A percentile compares a stretch with the other conserved stretches of the same genome.
phyloP scores from a whole-genome alignment of 2,329 filamentous ascomycete genomes.

The Claviceps paspali region DNA sequence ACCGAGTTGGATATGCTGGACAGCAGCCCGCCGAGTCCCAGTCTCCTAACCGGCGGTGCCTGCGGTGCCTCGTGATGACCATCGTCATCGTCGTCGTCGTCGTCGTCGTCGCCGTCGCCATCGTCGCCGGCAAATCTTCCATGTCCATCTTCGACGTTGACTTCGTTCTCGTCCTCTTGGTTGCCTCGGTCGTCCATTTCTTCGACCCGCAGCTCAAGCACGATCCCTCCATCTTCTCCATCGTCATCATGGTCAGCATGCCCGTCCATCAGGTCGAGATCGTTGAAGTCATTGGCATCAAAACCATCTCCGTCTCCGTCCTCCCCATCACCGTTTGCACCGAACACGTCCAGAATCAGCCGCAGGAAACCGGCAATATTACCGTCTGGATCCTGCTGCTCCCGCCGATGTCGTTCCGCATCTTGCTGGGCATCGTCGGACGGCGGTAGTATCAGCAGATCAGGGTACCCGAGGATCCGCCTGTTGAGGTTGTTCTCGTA shows the following conservation, averaged over 20 bases:
- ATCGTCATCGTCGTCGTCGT: constrained; percentile 5
- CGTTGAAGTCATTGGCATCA: constrained; percentile 8
- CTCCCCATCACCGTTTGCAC: too few relatives aligned
- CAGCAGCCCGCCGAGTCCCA: constrained; percentile 21
- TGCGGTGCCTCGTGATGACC: constrained; percentile 19
- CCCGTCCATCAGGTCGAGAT: constrained; percentile 5
- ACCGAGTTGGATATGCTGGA: constrained; percentile 32
- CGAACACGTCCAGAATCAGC: constrained; percentile 21
- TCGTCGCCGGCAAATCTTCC: too few relatives aligned
- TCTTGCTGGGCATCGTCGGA: constrained; percentile 9
- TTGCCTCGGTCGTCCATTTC: constrained; percentile 14
- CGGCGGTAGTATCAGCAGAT: constrained; percentile 15
- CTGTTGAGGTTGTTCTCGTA: constrained; percentile 35
- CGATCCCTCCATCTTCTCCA: constrained; percentile 10
- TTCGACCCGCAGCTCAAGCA: constrained; percentile 21
- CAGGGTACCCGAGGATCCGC: constrained; percentile 26
- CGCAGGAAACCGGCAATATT: constrained; percentile 22
- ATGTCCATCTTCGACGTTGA: constrained; percentile 10
- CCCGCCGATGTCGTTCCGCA: neutral
- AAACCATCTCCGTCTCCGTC: constrained; percentile 12
- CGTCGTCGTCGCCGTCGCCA: neutral
- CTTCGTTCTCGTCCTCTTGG: constrained; percentile 23
- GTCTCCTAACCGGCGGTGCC: constrained; percentile 19
- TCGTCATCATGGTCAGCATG: constrained; percentile 10
- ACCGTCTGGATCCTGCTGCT: constrained; percentile 11